phyloP scores from a whole-genome alignment of 495 filamentous ascomycete species.

The Aspergillus saccharolyticus region DNA sequence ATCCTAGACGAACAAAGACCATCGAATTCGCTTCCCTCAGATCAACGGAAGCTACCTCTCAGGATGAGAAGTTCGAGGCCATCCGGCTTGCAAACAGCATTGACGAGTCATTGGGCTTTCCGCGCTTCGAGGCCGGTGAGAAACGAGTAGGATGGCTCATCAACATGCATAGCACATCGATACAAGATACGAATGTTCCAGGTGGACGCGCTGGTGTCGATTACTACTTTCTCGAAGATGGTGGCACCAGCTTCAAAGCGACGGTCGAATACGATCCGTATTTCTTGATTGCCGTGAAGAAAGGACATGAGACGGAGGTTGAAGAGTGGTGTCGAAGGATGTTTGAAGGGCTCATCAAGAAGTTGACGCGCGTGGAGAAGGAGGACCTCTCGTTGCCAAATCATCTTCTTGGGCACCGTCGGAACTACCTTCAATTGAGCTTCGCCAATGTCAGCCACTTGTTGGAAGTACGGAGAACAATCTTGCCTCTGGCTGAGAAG shows the following conservation, averaged over 20 bases:
- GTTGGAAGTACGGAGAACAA: constrained; percentile 70
- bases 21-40: constrained; percentile 71
- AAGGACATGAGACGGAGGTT: constrained; percentile 82
- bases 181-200: constrained; percentile 78
- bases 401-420: constrained; percentile 84
- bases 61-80: constrained; percentile 81
- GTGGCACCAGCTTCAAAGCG: constrained; percentile 91
- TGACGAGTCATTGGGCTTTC: constrained; percentile 91
- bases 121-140: constrained; percentile 83
- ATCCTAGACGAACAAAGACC: constrained; percentile 59
- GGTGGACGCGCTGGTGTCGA: constrained; percentile 87
- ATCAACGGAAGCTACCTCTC: constrained; percentile 74
- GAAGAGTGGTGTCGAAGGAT: constrained; percentile 90
- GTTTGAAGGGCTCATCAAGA: constrained; percentile 81
- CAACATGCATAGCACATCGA: constrained; percentile 84
- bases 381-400: constrained; percentile 96
- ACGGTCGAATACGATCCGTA: constrained; percentile 96
- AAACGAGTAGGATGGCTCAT: constrained; percentile 88
- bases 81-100: constrained; percentile 80
- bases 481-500: constrained; percentile 91
- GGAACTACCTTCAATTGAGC: constrained; percentile 76
- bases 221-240: constrained; percentile 94
- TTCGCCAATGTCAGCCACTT: constrained; percentile 87
- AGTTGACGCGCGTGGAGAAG: constrained; percentile 70
- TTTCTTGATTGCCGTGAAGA: constrained; percentile 86